phyloP scores from a whole-genome alignment of 257 asterid genomes.

The Nicotiana attenuata region DNA sequence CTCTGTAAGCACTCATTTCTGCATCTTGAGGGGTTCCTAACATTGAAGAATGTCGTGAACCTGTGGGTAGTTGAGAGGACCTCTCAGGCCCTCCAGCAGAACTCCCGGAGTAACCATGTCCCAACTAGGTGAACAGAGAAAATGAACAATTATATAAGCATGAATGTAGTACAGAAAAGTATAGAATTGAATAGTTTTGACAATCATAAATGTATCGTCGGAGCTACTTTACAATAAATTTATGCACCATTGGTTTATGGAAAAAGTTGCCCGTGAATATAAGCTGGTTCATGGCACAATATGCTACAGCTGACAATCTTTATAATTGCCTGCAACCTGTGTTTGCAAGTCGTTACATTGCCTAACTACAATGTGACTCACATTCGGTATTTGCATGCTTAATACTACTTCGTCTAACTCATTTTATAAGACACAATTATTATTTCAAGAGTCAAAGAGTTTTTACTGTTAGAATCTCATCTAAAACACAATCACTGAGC shows the following conservation, averaged over 20 bases:
- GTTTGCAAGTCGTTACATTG: background rate
- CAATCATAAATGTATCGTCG: background rate
- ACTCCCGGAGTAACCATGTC: constrained; percentile 33
- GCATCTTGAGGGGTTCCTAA: constrained; percentile 51
- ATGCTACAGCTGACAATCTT: background rate
- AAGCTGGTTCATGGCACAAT: background rate
- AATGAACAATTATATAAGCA: background rate
- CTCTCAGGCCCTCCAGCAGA: constrained; percentile 37
- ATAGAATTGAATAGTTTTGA: background rate
- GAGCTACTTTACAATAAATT: background rate
- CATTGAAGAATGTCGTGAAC: constrained; percentile 34
- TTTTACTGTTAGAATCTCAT: background rate
- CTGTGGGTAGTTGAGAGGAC: constrained; percentile 28
- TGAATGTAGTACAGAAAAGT: background rate
- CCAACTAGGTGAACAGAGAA: constrained; percentile 37
- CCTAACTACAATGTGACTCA: background rate
- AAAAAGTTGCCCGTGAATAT: background rate
- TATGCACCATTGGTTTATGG: background rate
- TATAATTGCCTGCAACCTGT: background rate
- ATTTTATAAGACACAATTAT: background rate
- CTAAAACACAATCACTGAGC: background rate
- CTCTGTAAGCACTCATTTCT: constrained; percentile 49
- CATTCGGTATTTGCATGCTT: background rate
- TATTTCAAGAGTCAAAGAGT: background rate
- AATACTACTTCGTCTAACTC: background rate